Evolutionary conservation across 2,329 filamentous ascomycete genomes (phyloP).

Genomic region (Talaromyces sp.): DNA sequence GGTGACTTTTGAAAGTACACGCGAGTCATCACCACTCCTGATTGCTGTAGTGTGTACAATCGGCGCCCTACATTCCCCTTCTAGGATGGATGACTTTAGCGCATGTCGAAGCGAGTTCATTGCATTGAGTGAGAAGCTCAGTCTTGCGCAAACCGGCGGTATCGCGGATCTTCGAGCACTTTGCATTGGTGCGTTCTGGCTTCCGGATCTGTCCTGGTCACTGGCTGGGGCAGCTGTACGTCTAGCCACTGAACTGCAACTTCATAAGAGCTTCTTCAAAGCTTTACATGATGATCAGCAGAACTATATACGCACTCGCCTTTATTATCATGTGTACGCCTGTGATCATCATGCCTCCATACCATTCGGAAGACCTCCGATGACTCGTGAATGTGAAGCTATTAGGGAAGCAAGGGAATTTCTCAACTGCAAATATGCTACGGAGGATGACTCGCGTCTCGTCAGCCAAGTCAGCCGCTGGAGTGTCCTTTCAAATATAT

Average conservation of each 20-base stretch:
- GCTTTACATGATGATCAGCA: slow-evolving; percentile 23
- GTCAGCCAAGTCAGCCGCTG: slow-evolving; percentile 35
- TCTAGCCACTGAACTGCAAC: slow-evolving; percentile 25
- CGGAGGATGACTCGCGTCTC: slow-evolving; percentile 32
- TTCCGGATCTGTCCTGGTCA: slow-evolving; percentile 26
- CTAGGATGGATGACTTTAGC: neutral
- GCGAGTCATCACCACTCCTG: neutral
- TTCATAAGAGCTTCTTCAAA: slow-evolving; percentile 26
- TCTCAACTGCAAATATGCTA: slow-evolving; percentile 30
- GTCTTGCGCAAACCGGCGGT: neutral
- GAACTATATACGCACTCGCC: slow-evolving; percentile 24
- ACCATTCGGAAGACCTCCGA: slow-evolving; percentile 34
- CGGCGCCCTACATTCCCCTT: neutral
- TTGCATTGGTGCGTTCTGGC: slow-evolving; percentile 40
- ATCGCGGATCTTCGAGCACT: slow-evolving; percentile 29
- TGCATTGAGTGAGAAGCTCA: neutral
- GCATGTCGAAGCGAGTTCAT: neutral
- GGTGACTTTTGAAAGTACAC: slow-evolving; percentile 40
- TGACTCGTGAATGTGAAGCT: slow-evolving; percentile 35
- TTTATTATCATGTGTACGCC: slow-evolving; percentile 36
- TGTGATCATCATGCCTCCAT: slow-evolving; percentile 38
- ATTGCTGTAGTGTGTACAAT: neutral
- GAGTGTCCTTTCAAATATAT: slow-evolving; percentile 31
- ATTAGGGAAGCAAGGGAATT: slow-evolving; percentile 28
- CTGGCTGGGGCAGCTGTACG: slow-evolving; percentile 23